Percentiles rank a stretch among this genome's conserved stretches.
Conservation (phyloP, 495 filamentous ascomycete genomes). For the Podospora tetraspora region DNA sequence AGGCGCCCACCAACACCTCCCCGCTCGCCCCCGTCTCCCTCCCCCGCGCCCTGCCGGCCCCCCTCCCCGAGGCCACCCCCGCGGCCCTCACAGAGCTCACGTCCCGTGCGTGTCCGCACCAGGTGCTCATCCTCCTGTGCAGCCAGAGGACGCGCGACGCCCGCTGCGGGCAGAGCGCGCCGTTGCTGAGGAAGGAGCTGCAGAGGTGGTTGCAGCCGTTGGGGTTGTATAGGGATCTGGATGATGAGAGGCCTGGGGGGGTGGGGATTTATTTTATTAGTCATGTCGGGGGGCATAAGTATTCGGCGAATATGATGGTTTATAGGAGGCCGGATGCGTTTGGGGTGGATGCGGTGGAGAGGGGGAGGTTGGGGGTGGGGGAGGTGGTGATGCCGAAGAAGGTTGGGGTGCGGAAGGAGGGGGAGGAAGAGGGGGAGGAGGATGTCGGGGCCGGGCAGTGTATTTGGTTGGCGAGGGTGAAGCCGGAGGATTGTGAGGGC, state of each 20-base stretch:
- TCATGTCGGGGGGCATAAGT: conserved; percentile 95
- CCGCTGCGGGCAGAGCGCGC: conserved; percentile 88
- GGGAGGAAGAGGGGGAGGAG: conserved; percentile 31
- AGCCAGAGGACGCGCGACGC: conserved; percentile 90
- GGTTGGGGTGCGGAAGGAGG: conserved; percentile 10
- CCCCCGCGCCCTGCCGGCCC: conserved; percentile 49
- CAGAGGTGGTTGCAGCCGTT: conserved; percentile 82
- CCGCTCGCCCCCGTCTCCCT: conserved; percentile 49
- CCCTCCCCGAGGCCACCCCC: conserved; percentile 36
- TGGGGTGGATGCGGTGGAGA: conserved; percentile 44
- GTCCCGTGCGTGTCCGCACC: conserved; percentile 70
- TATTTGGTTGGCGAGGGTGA: conserved; percentile 87
- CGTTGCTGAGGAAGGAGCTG: conserved; percentile 77
- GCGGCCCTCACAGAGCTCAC: conserved; percentile 45
- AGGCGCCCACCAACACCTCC: conserved; percentile 66
- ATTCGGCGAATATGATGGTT: conserved; percentile 83
- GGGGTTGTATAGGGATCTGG: conserved; percentile 78
- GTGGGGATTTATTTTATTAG: conserved; percentile 94
- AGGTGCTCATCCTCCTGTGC: conserved; percentile 84
- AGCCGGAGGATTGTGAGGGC: conserved; percentile 91
- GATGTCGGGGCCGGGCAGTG: conserved; percentile 70
- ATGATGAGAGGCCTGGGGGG: conserved; percentile 81
- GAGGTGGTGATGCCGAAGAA: conserved; percentile 19
- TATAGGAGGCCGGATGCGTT: conserved; percentile 65
- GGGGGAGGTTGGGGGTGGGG: conserved; percentile 33